Conservation (phyloP, 768 basidiomycete genomes). For the Gloeopeniophorella convolvens region DNA sequence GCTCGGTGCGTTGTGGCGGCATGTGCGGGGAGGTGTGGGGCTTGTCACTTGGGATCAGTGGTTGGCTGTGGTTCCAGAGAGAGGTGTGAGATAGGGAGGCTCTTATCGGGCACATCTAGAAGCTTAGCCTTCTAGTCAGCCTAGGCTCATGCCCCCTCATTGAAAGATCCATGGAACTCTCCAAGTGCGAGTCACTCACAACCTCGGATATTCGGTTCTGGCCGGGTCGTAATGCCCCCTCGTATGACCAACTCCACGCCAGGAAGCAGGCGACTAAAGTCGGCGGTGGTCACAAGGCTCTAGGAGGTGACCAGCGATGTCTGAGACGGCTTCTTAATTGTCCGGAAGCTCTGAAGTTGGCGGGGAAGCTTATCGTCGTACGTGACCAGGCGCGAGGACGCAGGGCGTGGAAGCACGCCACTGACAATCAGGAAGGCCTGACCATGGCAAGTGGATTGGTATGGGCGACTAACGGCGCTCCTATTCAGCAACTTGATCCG, state of each 20-base stretch:
- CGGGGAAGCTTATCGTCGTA: not conserved
- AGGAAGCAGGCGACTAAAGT: conserved; percentile 8
- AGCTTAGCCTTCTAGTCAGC: conserved; percentile 3
- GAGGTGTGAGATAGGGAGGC: conserved; percentile 10
- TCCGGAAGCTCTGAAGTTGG: conserved; percentile 5
- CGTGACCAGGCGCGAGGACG: not conserved
- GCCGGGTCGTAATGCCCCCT: not conserved
- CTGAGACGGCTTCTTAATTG: conserved; percentile 10
- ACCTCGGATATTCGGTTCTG: not conserved
- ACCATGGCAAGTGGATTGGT: not conserved
- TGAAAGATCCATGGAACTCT: not conserved
- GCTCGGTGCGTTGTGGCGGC: too few relatives aligned
- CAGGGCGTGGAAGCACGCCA: not conserved
- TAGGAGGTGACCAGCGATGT: not conserved
- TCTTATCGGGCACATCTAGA: conserved; percentile 18
- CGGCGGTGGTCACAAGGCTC: conserved; percentile 15
- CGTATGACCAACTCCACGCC: not conserved
- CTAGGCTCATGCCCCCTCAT: not conserved
- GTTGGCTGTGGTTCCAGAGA: too few relatives aligned
- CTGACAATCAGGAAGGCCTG: not conserved
- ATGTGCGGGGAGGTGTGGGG: too few relatives aligned
- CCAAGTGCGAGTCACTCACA: not conserved
- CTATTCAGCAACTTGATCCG: not conserved
- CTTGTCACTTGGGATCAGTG: too few relatives aligned
- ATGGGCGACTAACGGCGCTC: not conserved